Conservation (phyloP, 164 flowering plant genomes). For the Magnolia officinalis region DNA sequence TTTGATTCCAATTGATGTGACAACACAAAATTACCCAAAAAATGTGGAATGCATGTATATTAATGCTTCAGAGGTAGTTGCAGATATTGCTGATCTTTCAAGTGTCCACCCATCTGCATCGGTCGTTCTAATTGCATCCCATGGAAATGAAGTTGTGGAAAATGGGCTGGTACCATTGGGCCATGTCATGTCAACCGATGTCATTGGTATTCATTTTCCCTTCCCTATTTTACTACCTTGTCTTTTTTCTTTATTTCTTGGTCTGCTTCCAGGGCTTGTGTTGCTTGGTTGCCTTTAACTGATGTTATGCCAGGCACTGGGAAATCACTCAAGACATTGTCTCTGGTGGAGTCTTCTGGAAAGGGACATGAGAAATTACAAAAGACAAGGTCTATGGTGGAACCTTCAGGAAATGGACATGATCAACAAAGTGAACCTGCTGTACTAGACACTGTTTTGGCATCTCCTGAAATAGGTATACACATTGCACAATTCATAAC, state of each 20-base stretch:
- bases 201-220: not conserved
- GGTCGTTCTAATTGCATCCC: not conserved
- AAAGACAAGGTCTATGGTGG: not conserved
- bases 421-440: not conserved
- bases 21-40: not conserved
- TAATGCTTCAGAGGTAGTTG: not conserved
- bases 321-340: not conserved
- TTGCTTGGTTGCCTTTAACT: not conserved
- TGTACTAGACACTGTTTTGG: not conserved
- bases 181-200: not conserved
- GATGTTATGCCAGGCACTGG: not conserved
- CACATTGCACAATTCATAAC: not conserved
- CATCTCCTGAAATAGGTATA: not conserved
- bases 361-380: not conserved
- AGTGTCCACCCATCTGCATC: constrained; percentile 4
- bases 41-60: not conserved
- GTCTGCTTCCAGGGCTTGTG: not conserved
- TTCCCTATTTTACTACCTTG: not conserved
- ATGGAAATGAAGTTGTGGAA: not conserved
- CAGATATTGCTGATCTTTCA: not conserved
- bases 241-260: not conserved
- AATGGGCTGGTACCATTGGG: not conserved
- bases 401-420: constrained; percentile 2
- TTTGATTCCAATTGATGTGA: not conserved
- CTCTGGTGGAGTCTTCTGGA: not conserved